These are phyloP conservation scores for Cyberlindnera xishuangbannaensis DNA, from an alignment of 805 yeast genomes.

Conservation along the genomic window DNA sequence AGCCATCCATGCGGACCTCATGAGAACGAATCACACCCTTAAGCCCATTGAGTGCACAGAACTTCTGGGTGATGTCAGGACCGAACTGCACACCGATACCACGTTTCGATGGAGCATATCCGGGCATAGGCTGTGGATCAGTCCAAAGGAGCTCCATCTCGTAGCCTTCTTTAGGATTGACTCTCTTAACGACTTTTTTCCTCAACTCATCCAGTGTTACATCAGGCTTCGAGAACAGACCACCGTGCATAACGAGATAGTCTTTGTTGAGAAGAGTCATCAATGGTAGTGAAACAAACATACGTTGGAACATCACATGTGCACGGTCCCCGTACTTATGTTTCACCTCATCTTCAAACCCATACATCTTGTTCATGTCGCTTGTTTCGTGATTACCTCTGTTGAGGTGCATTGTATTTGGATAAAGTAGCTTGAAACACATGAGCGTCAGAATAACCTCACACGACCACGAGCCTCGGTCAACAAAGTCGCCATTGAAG, in stretches of 20 bases:
- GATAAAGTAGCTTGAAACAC: constrained; percentile 70
- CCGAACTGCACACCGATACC: constrained; percentile 97
- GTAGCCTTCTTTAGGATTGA: constrained; percentile 86
- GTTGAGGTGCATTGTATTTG: constrained; percentile 65
- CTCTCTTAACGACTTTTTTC: constrained; percentile 64
- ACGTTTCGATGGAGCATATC: constrained; percentile 84
- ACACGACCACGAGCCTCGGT: constrained; percentile 97
- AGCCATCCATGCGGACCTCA: constrained; percentile 91
- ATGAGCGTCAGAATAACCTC: constrained; percentile 85
- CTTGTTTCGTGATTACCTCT: constrained; percentile 97
- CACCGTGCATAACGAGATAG: constrained; percentile 93
- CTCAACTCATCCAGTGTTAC: constrained; percentile 72
- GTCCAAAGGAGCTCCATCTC: constrained; percentile 98
- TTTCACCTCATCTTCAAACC: constrained; percentile 94
- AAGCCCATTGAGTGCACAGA: constrained; percentile 66
- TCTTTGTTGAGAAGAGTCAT: constrained; percentile 74
- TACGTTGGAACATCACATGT: constrained; percentile 77
- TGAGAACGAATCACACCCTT: constrained; percentile 87
- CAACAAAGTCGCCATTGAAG: constrained; percentile 97
- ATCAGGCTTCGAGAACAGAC: constrained; percentile 74
- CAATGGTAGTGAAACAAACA: constrained; percentile 81
- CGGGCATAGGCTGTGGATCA: constrained; percentile 78
- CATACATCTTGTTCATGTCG: constrained; percentile 95
- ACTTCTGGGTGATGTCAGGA: constrained; percentile 82
- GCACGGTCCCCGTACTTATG: constrained; percentile 77